phyloP scores from a whole-genome alignment of 768 basidiomycete genomes.

The Xerocomus brunneocitrinus region DNA sequence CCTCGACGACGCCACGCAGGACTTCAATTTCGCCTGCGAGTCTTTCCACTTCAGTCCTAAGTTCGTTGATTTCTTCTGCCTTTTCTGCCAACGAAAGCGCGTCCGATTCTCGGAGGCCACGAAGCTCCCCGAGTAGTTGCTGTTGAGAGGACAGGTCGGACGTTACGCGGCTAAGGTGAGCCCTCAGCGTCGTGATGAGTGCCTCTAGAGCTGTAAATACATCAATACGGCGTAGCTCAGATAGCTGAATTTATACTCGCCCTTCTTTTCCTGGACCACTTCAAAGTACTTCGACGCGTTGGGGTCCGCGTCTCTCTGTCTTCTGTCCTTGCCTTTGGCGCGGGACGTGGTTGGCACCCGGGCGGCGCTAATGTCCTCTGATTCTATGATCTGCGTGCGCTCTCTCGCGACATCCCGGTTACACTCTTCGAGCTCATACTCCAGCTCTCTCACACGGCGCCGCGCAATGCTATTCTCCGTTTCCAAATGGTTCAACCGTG shows the following conservation, averaged over 20 bases:
- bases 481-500: slow-evolving; percentile 68
- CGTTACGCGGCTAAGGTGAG: slow-evolving; percentile 74
- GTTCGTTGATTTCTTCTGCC: slow-evolving; percentile 57
- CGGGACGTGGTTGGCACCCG: slow-evolving; percentile 22
- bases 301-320: slow-evolving; percentile 33
- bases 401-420: slow-evolving; percentile 74
- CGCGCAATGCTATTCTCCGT: slow-evolving; percentile 79
- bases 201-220: slow-evolving; percentile 66
- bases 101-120: slow-evolving; percentile 60
- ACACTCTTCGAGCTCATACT: slow-evolving; percentile 79
- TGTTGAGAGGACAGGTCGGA: slow-evolving; percentile 77
- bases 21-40: slow-evolving; percentile 84
- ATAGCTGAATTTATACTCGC: slow-evolving; percentile 38
- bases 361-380: slow-evolving; percentile 33
- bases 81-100: slow-evolving; percentile 53
- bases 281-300: slow-evolving; percentile 58
- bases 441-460: slow-evolving; percentile 79
- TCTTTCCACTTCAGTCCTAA: slow-evolving; percentile 74
- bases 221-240: slow-evolving; percentile 5
- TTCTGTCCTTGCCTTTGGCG: slow-evolving; percentile 27
- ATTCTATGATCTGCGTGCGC: slow-evolving; percentile 57
- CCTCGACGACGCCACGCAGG: slow-evolving; percentile 81
- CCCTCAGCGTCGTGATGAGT: slow-evolving; percentile 65
- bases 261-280: slow-evolving; percentile 86
- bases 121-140: slow-evolving; percentile 61